Base-by-base conservation (phyloP, 139 green algal species). In the Chlamydomonas incerta region DNA sequence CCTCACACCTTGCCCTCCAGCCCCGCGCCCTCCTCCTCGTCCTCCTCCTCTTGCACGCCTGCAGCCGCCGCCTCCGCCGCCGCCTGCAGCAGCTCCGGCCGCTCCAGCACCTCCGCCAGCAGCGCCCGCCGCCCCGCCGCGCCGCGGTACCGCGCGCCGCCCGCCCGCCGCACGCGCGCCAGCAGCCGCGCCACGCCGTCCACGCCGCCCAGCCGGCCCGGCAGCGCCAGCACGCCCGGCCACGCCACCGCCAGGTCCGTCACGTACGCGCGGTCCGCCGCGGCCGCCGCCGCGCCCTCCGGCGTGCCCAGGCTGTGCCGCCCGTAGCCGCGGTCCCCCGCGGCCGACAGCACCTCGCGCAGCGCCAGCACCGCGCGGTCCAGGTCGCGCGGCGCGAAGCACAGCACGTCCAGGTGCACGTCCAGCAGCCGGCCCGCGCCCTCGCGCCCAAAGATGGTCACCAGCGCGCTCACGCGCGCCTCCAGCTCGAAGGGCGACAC, bases 211-310 rank as follows among this genome's bases (percentile, higher is more conserved):
- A 34, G 24, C 57, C 9, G 34, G 24, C 58, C 74, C 58, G 74
- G 34, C 57, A 72, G 28, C 35, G 57, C 74, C 74, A 82, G 58
- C 74, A 82, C 23, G 17, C 74, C 74, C 58, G 74, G 74, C 74
- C 74, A 82, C 58, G 74, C 74, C 74, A 82, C 74, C 74, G 26
- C 74, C 28, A 82, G 58, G 55, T 58, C 58, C 23, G 74, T 82
- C 21, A 82, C 74, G 34, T 82, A 82, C 24, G 74, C 74, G 2
- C 74, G 58, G 60, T 82, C 74, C 74, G 58, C 58, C 33, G 74
- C 74, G 58, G 74, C 74, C 34, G 26, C 74, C 26, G 74, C 74
- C 3, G 58, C 58, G 26, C 74, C 74, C 74, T 82, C 74, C 23
- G 55, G 3, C 58, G 74, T 82, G 21, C 74, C 74, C 74, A 72